phyloP scores from a whole-genome alignment of 2,329 filamentous ascomycete genomes.

The Aspergillus sojae region DNA sequence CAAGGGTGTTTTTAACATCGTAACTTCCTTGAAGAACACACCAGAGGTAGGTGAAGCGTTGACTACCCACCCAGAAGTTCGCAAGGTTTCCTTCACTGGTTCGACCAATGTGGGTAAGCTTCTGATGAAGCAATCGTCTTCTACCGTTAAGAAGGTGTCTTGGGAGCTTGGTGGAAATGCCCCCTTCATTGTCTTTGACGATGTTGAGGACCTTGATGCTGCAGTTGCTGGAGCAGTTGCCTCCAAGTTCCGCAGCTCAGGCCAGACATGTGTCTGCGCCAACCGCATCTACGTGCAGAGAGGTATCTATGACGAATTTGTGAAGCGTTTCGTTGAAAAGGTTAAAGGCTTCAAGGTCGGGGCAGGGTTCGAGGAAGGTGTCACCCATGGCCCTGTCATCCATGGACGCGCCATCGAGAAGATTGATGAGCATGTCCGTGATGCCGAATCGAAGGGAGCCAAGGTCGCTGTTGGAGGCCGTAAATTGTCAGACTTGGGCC shows the following conservation, averaged over 20 bases:
- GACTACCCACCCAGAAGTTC: conserved; percentile 74
- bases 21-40: conserved; percentile 80
- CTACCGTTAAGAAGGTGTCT: conserved; percentile 81
- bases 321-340: conserved; percentile 56
- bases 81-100: conserved; percentile 94
- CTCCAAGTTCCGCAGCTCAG: conserved; percentile 91
- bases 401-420: conserved; percentile 80
- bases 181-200: conserved; percentile 95
- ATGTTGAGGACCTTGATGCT: conserved; percentile 77
- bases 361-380: conserved; percentile 48
- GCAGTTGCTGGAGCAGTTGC: conserved; percentile 82
- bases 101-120: conserved; percentile 67
- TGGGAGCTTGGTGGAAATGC: conserved; percentile 95
- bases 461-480: conserved; percentile 76
- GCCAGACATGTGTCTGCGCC: conserved; percentile 92
- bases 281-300: conserved; percentile 58
- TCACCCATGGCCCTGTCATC: conserved; percentile 59
- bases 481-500: conserved; percentile 71
- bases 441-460: conserved; percentile 76
- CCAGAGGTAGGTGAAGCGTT: conserved; percentile 74
- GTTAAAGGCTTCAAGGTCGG: conserved; percentile 54
- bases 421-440: conserved; percentile 76
- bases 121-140: conserved; percentile 86
- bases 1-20: conserved; percentile 84
- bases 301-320: conserved; percentile 57